These are phyloP conservation scores for Striga asiatica DNA, from an alignment of 257 asterid genomes.

Conservation along the genomic window DNA sequence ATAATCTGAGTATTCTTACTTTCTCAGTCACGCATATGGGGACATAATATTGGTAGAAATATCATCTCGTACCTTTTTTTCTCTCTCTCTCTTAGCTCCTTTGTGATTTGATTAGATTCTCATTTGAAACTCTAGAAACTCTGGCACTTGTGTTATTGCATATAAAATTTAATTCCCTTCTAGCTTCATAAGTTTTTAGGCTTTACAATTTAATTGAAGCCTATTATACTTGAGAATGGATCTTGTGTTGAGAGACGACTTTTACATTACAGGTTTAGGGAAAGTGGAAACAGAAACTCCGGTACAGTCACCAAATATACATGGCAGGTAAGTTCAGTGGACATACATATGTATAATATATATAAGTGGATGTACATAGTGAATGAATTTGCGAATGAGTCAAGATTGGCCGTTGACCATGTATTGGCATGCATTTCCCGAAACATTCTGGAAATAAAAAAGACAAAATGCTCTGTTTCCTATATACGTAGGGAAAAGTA, in stretches of 20 bases:
- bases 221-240: constrained; percentile 5
- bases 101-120: background rate
- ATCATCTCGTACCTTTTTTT: background rate
- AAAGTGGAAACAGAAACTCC: constrained; percentile 66
- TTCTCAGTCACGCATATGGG: constrained; percentile 8
- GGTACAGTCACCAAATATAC: constrained; percentile 54
- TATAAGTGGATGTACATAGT: background rate
- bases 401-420: constrained; percentile 2
- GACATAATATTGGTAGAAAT: background rate
- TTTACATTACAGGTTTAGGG: constrained; percentile 54
- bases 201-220: constrained; percentile 1
- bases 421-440: background rate
- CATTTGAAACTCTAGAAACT: constrained; percentile 7
- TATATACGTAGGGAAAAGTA: background rate
- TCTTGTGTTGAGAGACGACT: background rate
- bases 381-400: constrained; percentile 6
- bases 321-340: constrained; percentile 37
- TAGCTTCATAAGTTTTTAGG: background rate
- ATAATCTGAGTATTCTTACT: constrained; percentile 10
- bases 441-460: background rate
- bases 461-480: background rate
- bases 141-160: constrained; percentile 2
- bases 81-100: background rate
- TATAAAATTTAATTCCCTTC: background rate
- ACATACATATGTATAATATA: background rate